Conservation (phyloP, 192 early-diverging fungal species). For the Pilobolus umbonatus region DNA sequence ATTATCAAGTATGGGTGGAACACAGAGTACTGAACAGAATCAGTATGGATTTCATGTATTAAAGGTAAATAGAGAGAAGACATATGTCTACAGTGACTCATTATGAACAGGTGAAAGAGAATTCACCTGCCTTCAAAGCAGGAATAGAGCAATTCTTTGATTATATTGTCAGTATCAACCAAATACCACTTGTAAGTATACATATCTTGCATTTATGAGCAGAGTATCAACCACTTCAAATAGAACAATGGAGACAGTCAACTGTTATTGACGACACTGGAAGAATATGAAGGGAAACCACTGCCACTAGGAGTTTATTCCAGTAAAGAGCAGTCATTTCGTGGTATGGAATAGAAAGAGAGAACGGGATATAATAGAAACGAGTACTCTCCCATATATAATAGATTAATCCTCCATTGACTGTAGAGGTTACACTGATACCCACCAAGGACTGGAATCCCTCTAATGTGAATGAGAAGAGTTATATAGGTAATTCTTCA, state of each 20-base stretch:
- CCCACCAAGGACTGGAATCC: constrained; percentile 32
- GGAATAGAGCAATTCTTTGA: constrained; percentile 75
- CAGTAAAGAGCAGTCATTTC: constrained; percentile 50
- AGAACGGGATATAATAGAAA: no score
- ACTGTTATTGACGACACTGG: constrained; percentile 41
- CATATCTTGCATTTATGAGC: not conserved
- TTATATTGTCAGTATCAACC: constrained; percentile 61
- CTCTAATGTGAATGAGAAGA: constrained; percentile 27
- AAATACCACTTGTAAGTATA: constrained; percentile 39
- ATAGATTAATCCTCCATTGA: no score
- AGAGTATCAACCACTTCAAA: not conserved
- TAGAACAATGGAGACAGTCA: constrained; percentile 30
- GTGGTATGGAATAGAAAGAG: constrained; percentile 26
- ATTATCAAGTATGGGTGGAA: constrained; percentile 40
- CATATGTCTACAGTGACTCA: not conserved
- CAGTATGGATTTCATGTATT: constrained; percentile 65
- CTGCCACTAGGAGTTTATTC: constrained; percentile 52
- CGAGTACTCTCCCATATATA: no score
- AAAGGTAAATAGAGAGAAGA: constrained; percentile 37
- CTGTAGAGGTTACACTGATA: constrained; percentile 27
- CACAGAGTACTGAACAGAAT: constrained; percentile 44
- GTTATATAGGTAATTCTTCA: constrained; percentile 33
- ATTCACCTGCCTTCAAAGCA: constrained; percentile 59
- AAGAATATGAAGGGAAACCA: constrained; percentile 37
- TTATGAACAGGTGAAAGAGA: constrained; percentile 50